phyloP scores from a whole-genome alignment of 768 basidiomycete species.

The Lactifluus piperatus region DNA sequence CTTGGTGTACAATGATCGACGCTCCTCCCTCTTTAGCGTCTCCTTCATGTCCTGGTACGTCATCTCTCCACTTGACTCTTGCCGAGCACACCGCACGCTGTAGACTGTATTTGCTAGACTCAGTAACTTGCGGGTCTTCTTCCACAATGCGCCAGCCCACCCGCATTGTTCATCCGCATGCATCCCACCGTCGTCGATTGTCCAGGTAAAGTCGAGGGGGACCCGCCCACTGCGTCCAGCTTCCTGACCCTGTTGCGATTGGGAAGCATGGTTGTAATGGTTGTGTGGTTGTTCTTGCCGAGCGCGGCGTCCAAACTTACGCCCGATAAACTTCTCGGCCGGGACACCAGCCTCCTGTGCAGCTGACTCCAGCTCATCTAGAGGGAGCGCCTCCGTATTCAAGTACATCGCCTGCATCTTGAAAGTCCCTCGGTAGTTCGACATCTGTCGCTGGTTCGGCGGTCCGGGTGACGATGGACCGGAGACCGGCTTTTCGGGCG shows the following conservation, averaged over 20 bases:
- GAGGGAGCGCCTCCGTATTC: constrained; percentile 52
- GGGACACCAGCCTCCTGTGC: constrained; percentile 63
- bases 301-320: constrained; percentile 12
- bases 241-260: not conserved
- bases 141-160: not conserved
- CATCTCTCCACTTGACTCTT: not conserved
- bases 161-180: not conserved
- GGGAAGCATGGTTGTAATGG: not conserved
- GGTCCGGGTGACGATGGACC: not conserved
- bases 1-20: constrained; percentile 48
- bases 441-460: constrained; percentile 5
- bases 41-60: constrained; percentile 20
- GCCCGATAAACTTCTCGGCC: constrained; percentile 35
- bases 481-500: constrained; percentile 26
- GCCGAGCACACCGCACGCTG: not conserved
- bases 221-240: not conserved
- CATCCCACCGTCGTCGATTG: not conserved
- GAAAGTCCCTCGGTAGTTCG: constrained; percentile 20
- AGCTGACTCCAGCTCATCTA: constrained; percentile 47
- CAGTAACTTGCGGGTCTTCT: not conserved
- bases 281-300: not conserved
- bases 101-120: not conserved
- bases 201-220: constrained; percentile 9
- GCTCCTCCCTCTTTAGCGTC: constrained; percentile 32
- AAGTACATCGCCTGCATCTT: constrained; percentile 40